phyloP scores from a whole-genome alignment of 805 yeast genomes.

The Lachancea mirantina region DNA sequence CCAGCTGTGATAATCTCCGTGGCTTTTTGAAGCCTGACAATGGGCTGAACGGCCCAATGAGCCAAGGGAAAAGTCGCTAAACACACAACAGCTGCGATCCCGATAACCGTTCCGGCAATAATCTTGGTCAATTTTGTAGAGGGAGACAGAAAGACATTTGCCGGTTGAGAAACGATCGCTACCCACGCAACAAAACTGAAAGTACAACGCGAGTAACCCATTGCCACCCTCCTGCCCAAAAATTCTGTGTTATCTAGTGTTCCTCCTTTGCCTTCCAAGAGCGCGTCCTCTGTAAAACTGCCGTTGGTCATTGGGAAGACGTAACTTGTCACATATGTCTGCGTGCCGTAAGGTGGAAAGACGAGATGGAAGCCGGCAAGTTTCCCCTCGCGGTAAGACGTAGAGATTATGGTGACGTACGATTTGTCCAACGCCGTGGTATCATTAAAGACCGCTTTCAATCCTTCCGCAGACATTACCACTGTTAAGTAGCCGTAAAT shows the following conservation, averaged over 20 bases:
- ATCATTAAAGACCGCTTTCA: slow-evolving; percentile 36
- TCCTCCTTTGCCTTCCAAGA: slow-evolving; percentile 37
- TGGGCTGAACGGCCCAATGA: slow-evolving; percentile 78
- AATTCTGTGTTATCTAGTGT: slow-evolving; percentile 33
- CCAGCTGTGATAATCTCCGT: slow-evolving; percentile 52
- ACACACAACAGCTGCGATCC: slow-evolving; percentile 67
- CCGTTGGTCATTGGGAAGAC: slow-evolving; percentile 25
- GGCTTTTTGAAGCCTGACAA: slow-evolving; percentile 69
- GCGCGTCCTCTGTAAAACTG: slow-evolving; percentile 32
- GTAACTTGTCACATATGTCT: slow-evolving; percentile 14
- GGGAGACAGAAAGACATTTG: slow-evolving; percentile 54
- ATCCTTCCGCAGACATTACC: slow-evolving; percentile 40
- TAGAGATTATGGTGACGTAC: slow-evolving; percentile 28
- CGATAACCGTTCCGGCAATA: slow-evolving; percentile 71
- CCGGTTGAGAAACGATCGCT: slow-evolving; percentile 62
- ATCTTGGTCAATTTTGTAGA: slow-evolving; percentile 55
- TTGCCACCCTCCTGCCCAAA: slow-evolving; percentile 40
- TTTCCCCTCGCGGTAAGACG: slow-evolving; percentile 19
- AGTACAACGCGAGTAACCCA: slow-evolving; percentile 47
- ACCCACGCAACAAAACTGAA: slow-evolving; percentile 53
- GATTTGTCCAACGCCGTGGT: slow-evolving; percentile 36
- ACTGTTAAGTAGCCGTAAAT: slow-evolving; percentile 69
- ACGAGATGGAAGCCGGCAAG: slow-evolving; percentile 35
- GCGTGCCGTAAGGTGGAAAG: slow-evolving; percentile 33
- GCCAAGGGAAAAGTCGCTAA: slow-evolving; percentile 76